Evolutionary conservation across 371 early-diverging fungal genomes (phyloP), one percentile per base, ranked within the genome.

Genomic region (Conidiobolus incongruus): DNA sequence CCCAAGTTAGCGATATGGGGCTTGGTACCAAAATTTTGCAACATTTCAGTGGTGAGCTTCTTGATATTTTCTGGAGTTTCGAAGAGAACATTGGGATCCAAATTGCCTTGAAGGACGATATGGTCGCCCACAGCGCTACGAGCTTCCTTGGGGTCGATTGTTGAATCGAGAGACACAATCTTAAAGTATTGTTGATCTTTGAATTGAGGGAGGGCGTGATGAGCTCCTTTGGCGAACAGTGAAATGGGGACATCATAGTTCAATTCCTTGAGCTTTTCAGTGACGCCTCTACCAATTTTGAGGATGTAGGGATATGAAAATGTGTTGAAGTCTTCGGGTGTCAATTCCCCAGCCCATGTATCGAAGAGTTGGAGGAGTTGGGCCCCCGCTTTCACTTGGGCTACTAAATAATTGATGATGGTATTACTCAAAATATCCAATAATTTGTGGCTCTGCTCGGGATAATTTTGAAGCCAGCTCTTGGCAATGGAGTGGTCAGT

Each of bases 351-450:
- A 24, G 78, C 94, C 82, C 87, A 86, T 20, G 89, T 87, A 45
- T 96, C 97, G 62, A 96, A 96, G 38, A 96, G 77, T 75, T 96
- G 97, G 21, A 93, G 54, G 53, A 89, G 66, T 80, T 95, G 92
- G 30, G 97, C 97, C 45, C 97, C 97, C n/a, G 95, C 91, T 44
- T 67, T 75, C n/a, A 84, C 83, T 63, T 96, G 95, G 12, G 79
- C 87, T 13, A 87, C 72, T 50, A 93, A 66, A 55, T 80, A 93
- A 29, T 76, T 73, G 10, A 90, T 72, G 2, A 75, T 59, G 11
- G 88, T 77, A 57, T 85, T 84, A 0, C 89, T 82, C 17, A 89
- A 69, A 29, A 70, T 66, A 41, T 68, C 60, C 48, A 96, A 68
- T 33, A 96, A 65, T 51, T 60, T 61, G 43, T 90, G 82, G 10